Conservation (phyloP, 2,329 filamentous ascomycete genomes). For the Cadophora luteo-olivacea region DNA sequence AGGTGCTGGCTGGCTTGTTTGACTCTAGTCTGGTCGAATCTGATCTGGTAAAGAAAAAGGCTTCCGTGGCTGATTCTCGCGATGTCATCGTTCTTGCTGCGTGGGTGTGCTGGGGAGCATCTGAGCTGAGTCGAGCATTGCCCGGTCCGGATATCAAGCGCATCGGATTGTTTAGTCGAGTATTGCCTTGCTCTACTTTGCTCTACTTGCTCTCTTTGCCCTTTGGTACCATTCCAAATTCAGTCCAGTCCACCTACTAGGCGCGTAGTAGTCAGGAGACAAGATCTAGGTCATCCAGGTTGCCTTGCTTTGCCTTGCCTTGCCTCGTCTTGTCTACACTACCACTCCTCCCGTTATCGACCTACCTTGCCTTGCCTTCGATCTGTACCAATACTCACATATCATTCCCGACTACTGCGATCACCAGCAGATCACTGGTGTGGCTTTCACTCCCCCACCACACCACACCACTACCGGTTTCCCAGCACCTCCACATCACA, state of each 20-base stretch:
- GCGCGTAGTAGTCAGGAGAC: neutral
- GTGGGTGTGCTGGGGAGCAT: neutral
- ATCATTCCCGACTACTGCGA: slow-evolving; percentile 6
- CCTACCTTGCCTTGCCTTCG: neutral
- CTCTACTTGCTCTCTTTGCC: neutral
- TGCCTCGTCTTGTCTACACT: neutral
- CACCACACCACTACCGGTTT: slow-evolving; percentile 14
- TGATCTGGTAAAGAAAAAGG: neutral
- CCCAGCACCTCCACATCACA: slow-evolving; percentile 19
- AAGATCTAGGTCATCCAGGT: neutral
- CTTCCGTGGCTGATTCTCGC: slow-evolving; percentile 5
- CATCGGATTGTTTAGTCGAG: neutral
- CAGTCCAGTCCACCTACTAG: slow-evolving; percentile 3
- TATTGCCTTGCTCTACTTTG: neutral
- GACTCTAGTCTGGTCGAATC: neutral
- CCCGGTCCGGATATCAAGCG: slow-evolving; percentile 8
- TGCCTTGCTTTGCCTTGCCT: neutral
- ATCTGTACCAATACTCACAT: slow-evolving; percentile 4
- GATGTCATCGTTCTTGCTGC: slow-evolving; percentile 1
- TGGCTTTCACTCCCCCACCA: slow-evolving; percentile 15
- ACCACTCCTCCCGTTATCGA: neutral
- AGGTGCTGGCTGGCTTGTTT: neutral
- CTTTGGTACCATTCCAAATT: neutral
- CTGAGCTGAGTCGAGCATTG: slow-evolving; percentile 5
- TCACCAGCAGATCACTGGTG: slow-evolving; percentile 15